Evolutionary conservation across 306 rosid genomes (phyloP), one percentile per base, ranked within the genome.

Genomic region (Cajanus cajan): DNA sequence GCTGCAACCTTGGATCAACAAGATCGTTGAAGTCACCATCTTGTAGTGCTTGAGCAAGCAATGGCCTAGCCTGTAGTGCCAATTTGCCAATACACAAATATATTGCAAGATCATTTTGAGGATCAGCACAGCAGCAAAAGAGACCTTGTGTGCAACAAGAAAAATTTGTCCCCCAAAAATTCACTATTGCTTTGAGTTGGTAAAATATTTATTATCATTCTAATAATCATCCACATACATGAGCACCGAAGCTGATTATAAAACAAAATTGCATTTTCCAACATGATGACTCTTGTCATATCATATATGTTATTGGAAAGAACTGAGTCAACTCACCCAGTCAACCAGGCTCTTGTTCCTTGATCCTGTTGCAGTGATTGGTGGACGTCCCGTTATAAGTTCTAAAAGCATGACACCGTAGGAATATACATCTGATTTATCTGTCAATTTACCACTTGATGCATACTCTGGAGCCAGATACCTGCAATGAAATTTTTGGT

Each of bases 401-500:
- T 90, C 94, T 79, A 90, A 77, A 63, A 90, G 94, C 78, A 88
- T 83, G 28, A 90, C 84, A 1, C 91, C 94, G 36, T 61, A 86
- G 6, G 91, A 90, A 77, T 82, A 90, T 65, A 88, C 88, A 48
- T 90, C 91, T 31, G 90, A 90, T 74, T 86, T 90, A 51, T 88
- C 90, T 18, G 92, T 90, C 63, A 90, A 83, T 73, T 86, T 84
- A 75, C 94, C 92, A 45, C 92, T 90, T 13, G 89, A 76, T 72
- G 90, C 91, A 80, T 88, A 90, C 78, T 88, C 92, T 1, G 94
- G 94, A 68, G 94, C 94, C 37, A 90, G 39, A 81, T 90, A 84
- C 37, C 94, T 88, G 88, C 80, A 79, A 76, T 31, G 25, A 67
- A 74, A 47, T 33, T 40, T 0, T 45, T 16, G 16, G 52, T 61